A percentile compares a stretch with the other conserved stretches of the same genome.
Evolutionary conservation across 2,329 filamentous ascomycete species (phyloP).

Genomic region (Immersiporthe knoxdaviesiana): DNA sequence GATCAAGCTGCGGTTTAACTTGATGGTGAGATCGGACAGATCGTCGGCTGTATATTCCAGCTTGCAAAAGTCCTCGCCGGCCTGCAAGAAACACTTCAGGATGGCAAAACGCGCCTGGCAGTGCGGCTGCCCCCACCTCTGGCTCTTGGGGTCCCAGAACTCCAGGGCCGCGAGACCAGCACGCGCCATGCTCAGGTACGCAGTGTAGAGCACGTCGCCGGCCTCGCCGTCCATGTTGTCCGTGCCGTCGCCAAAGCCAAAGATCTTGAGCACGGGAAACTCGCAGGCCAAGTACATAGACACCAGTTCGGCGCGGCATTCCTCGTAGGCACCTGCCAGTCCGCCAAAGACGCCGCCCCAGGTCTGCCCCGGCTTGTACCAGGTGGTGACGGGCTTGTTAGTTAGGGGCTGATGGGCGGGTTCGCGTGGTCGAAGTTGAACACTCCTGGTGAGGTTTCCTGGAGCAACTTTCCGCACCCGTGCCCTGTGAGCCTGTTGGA

Average conservation of each 20-base stretch:
- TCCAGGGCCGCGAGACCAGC: constrained; percentile 88
- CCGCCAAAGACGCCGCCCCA: constrained; percentile 93
- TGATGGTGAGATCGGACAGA: constrained; percentile 79
- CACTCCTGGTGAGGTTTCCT: constrained; percentile 79
- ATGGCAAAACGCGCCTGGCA: constrained; percentile 93
- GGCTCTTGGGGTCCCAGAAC: constrained; percentile 89
- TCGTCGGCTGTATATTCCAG: constrained; percentile 74
- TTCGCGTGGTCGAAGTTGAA: constrained; percentile 89
- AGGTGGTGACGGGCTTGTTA: constrained; percentile 76
- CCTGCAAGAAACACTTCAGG: constrained; percentile 80
- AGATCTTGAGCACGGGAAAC: constrained; percentile 85
- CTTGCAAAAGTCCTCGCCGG: constrained; percentile 84
- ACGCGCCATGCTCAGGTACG: constrained; percentile 91
- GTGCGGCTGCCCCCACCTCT: constrained; percentile 92
- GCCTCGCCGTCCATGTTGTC: constrained; percentile 74
- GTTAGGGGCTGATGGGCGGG: constrained; percentile 82
- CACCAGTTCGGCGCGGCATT: constrained; percentile 91
- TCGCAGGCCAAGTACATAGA: constrained; percentile 90
- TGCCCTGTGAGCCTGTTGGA: constrained; percentile 65
- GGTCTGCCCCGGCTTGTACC: constrained; percentile 94
- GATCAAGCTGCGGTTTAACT: constrained; percentile 84
- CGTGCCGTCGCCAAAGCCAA: constrained; percentile 82
- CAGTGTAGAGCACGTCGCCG: constrained; percentile 83
- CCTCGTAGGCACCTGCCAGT: constrained; percentile 87
- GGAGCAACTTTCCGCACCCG: constrained; percentile 89